Evolutionary conservation across 257 asterid genomes (phyloP).

Genomic region (Voacanga thouarsii): DNA sequence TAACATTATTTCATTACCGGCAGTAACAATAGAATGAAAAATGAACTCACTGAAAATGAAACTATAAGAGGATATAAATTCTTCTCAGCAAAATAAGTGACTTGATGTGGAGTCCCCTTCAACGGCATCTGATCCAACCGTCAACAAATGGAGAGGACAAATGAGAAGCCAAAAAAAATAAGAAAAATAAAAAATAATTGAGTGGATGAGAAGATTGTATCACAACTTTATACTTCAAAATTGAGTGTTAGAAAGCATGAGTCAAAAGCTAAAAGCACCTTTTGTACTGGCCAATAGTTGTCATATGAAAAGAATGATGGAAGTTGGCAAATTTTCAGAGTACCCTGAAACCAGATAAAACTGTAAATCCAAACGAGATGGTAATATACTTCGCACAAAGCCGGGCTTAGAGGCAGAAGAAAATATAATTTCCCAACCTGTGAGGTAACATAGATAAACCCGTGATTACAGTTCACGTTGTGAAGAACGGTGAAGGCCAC

Average conservation of each 20-base stretch:
- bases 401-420: slow-evolving; percentile 8
- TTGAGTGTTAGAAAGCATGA: background rate
- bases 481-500: slow-evolving; percentile 96
- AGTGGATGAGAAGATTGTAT: background rate
- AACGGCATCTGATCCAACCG: slow-evolving; percentile 58
- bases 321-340: slow-evolving; percentile 92
- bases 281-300: slow-evolving; percentile 94
- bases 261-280: slow-evolving; percentile 39
- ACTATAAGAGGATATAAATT: slow-evolving; percentile 86
- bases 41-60: slow-evolving; percentile 78
- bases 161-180: slow-evolving; percentile 5
- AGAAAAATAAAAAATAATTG: background rate
- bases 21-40: background rate
- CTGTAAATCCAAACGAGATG: slow-evolving; percentile 1
- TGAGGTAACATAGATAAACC: slow-evolving; percentile 77
- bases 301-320: slow-evolving; percentile 65
- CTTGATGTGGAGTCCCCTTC: slow-evolving; percentile 98
- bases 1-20: background rate
- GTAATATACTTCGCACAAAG: background rate
- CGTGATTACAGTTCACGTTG: slow-evolving; percentile 92
- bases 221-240: background rate
- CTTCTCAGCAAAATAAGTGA: slow-evolving; percentile 91
- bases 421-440: slow-evolving; percentile 51
- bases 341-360: slow-evolving; percentile 51
- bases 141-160: slow-evolving; percentile 8